Evolutionary conservation across 2,329 filamentous ascomycete genomes (phyloP).

Genomic region (Colletotrichum liriopes): DNA sequence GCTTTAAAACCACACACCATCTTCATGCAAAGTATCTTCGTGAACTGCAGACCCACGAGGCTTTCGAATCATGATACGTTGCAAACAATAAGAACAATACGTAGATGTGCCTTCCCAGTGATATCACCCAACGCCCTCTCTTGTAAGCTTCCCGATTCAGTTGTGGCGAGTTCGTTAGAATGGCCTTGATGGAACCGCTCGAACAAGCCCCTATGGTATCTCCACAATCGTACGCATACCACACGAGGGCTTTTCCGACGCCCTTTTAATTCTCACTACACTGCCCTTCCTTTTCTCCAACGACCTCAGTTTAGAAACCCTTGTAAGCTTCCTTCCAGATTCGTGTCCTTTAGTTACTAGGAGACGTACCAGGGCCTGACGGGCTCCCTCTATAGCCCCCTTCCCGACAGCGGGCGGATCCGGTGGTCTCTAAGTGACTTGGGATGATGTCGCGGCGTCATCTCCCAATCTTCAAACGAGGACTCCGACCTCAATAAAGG

Average conservation of each 20-base stretch:
- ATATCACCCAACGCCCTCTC: not conserved
- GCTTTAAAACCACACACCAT: not conserved
- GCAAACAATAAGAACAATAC: too few relatives aligned
- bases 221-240: too few relatives aligned
- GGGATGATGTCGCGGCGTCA: not conserved
- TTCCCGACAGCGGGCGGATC: not conserved
- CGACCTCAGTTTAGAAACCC: not conserved
- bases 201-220: not conserved
- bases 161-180: too few relatives aligned
- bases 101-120: not conserved
- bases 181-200: not conserved
- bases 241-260: not conserved
- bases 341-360: not conserved
- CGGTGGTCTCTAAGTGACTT: not conserved
- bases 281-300: not conserved
- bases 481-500: slow-evolving; percentile 11
- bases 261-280: not conserved
- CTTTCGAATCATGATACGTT: not conserved
- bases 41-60: not conserved
- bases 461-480: not conserved
- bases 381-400: not conserved
- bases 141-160: not conserved
- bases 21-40: not conserved
- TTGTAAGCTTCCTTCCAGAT: not conserved
- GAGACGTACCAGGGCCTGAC: not conserved